phyloP scores from a whole-genome alignment of 2,329 filamentous ascomycete species.

The Annulohypoxylon truncatum region DNA sequence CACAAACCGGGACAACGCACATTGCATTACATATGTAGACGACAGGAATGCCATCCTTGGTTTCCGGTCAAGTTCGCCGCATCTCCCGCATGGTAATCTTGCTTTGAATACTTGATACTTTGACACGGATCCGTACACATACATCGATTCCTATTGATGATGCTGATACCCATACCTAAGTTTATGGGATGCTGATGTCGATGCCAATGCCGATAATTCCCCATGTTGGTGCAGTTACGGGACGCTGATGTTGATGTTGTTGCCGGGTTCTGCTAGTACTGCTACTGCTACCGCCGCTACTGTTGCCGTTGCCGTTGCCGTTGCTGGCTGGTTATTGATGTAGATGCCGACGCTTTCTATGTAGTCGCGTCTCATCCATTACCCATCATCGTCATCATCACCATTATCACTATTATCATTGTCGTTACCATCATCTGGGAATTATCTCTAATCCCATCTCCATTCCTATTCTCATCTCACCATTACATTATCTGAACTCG shows the following conservation, averaged over 20 bases:
- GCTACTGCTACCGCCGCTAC: neutral
- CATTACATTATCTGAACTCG: conserved; percentile 5
- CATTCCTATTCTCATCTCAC: neutral
- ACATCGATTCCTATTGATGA: neutral
- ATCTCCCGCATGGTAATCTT: conserved; percentile 35
- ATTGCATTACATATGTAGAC: conserved; percentile 42
- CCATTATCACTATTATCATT: conserved; percentile 2
- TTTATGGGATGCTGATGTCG: conserved; percentile 12
- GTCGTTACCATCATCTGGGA: neutral
- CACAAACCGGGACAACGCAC: conserved; percentile 42
- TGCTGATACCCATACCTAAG: conserved; percentile 9
- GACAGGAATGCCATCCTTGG: conserved; percentile 36
- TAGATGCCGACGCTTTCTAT: conserved; percentile 23
- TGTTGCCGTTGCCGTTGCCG: neutral
- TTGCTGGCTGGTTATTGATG: conserved; percentile 5
- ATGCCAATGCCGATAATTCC: conserved; percentile 18
- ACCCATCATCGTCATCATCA: conserved; percentile 1
- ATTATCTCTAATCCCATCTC: neutral
- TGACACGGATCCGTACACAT: neutral
- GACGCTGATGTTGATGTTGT: conserved; percentile 8
- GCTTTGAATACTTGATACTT: conserved; percentile 6
- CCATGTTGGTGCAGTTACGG: conserved; percentile 16
- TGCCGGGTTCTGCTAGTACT: neutral
- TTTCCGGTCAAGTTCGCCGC: conserved; percentile 40
- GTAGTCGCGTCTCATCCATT: conserved; percentile 22